phyloP scores from a whole-genome alignment of 2,329 filamentous ascomycete genomes.

The Colletotrichum simmondsii region DNA sequence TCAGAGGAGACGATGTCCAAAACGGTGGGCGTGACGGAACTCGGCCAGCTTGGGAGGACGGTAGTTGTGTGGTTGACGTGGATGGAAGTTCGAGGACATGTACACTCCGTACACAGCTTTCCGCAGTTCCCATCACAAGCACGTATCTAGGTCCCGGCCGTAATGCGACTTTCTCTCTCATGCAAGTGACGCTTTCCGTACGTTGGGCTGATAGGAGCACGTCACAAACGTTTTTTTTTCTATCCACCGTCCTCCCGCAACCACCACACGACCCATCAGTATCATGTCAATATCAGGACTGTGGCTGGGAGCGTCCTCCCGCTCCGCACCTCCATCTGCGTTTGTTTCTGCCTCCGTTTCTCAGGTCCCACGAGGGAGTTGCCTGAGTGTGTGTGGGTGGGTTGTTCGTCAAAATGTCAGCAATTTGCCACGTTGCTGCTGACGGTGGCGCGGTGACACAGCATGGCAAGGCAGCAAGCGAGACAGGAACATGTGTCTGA shows the following conservation, averaged over 20 bases:
- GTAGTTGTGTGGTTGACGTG: background rate
- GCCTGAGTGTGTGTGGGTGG: background rate
- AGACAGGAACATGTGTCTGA: background rate
- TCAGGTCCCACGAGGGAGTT: no score
- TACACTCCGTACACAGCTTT: background rate
- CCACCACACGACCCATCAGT: background rate
- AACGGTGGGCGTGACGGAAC: background rate
- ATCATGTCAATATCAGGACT: background rate
- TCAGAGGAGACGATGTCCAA: background rate
- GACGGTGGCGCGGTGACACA: conserved; percentile 22
- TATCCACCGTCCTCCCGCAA: background rate
- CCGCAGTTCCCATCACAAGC: background rate
- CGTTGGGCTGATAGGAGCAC: no score
- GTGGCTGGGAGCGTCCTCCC: conserved; percentile 3
- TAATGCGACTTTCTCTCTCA: background rate
- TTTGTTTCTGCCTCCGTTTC: background rate
- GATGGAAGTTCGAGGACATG: conserved; percentile 18
- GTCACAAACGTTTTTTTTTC: background rate
- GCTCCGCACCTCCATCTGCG: conserved; percentile 20
- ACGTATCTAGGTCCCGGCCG: background rate
- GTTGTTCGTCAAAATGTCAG: conserved; percentile 3
- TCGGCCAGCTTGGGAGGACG: background rate
- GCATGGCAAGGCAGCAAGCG: conserved; percentile 7
- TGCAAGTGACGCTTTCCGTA: no score
- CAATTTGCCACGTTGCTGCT: conserved; percentile 13